Base-by-base conservation (phyloP, 352 stramenopile genomes). In the Phytophthora capsici region DNA sequence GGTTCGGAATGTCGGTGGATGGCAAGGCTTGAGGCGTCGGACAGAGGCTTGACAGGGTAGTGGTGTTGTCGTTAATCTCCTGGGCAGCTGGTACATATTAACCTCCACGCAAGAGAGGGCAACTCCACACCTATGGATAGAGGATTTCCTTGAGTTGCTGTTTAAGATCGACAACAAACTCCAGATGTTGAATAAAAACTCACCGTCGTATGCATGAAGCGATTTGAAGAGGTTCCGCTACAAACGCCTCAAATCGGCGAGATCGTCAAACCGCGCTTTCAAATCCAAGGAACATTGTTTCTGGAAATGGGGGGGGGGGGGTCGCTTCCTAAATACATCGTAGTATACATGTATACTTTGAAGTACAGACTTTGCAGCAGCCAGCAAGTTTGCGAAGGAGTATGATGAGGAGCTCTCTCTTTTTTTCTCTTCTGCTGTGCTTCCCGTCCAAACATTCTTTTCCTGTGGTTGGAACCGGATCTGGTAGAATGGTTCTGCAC, bases 241-340 rank as follows among this genome's bases (percentile, higher is more conserved):
- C 17, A 28, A n/a, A 46, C 17, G 19, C 7, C 46, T 40, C 46
- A 32, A 28, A 53, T 53, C 26, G 46, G 23, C 26, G n/a, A 53
- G 16, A 53, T 53, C 26, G 46, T 41, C 26, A 10, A 43, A 23
- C 46, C 46, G 26, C 16, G 40, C 26, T 30, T 32, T 49, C 22
- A 46, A 46, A 46, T 49, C 20, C 19, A 26, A 52, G 16, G 45
- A 52, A 40, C 25, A n/a, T n/a, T n/a, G n/a, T n/a, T n/a, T n/a
- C n/a, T n/a, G n/a, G n/a, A n/a, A n/a, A n/a, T n/a, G n/a, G n/a
- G n/a, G n/a, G n/a, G n/a, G n/a, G n/a, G n/a, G n/a, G n/a, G n/a
- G n/a, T n/a, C n/a, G n/a, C n/a, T n/a, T n/a, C n/a, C n/a, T n/a
- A n/a, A n/a, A n/a, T n/a, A n/a, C n/a, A n/a, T n/a, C n/a, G n/a